Evolutionary conservation across 345 rosid genomes (phyloP), one percentile per base, ranked within the genome.

Genomic region (Citrus mangshanensis): DNA sequence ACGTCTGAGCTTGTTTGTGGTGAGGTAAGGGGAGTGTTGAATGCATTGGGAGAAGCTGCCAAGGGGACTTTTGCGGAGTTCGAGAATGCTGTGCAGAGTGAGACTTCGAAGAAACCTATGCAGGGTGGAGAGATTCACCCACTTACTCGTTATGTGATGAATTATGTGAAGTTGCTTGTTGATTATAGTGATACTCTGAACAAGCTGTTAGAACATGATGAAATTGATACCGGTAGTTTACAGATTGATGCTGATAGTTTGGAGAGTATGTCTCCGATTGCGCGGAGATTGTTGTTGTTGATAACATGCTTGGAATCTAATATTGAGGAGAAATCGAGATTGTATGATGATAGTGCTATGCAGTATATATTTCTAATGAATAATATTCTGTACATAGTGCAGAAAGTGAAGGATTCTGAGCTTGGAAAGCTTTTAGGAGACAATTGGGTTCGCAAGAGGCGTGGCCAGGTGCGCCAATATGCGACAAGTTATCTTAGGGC

Each of bases 71-170:
- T 96, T 73, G 86, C 87, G 2, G 99, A 89, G 90, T 96, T 96
- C 82, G 97, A 93, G 92, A 96, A 88, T 82, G 92, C 90, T 28
- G 95, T 96, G 70, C 79, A 75, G 87, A 85, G 85, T 28, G 99
- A 96, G 80, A 82, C 90, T 22, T 94, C 98, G 0, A 94, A 78
- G 89, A 95, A 85, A 81, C 97, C 98, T 10, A 91, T 93, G 81
- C 89, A 82, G 65, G 85, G 88, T 24, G 98, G 98, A 51, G 99
- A 94, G 87, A 95, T 96, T 79, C 99, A 96, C 88, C 99, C 99
- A 0, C 89, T 94, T 77, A 90, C 98, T 5, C 93, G 98, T 3
- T 96, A 94, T 65, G 97, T 96, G 83, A 91, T 96, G 99, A 96
- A 96, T 81, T 96, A 96, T 79, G 86, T 96, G 81, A 93, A 89